Evolutionary conservation across 2,329 filamentous ascomycete genomes (phyloP).

Genomic region (Fusarium ramigenum): DNA sequence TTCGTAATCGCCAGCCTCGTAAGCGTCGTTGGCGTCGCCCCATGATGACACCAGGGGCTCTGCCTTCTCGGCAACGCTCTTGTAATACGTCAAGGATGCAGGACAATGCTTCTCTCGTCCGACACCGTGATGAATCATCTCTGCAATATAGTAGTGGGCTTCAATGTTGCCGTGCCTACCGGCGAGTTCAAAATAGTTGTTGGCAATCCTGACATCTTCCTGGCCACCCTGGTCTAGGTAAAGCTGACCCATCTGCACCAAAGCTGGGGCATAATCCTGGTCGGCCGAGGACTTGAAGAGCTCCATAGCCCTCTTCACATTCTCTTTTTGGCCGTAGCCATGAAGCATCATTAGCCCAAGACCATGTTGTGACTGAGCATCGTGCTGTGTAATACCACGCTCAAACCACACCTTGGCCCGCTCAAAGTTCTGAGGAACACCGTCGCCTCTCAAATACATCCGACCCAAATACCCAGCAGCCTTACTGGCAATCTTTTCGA

Average conservation of each 20-base stretch:
- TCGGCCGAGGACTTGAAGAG: conserved; percentile 83
- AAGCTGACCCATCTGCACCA: conserved; percentile 83
- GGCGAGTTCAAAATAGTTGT: conserved; percentile 88
- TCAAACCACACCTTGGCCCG: conserved; percentile 85
- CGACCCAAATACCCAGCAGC: conserved; percentile 87
- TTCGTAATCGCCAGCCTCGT: conserved; percentile 80
- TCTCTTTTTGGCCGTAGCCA: conserved; percentile 75
- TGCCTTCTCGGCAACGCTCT: conserved; percentile 77
- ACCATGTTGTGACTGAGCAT: conserved; percentile 85
- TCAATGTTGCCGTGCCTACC: conserved; percentile 85
- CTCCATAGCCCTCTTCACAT: conserved; percentile 76
- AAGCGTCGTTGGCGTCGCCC: conserved; percentile 83
- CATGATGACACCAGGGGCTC: conserved; percentile 81
- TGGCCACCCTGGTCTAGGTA: conserved; percentile 83
- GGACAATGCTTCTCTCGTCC: conserved; percentile 82
- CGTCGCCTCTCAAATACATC: conserved; percentile 91
- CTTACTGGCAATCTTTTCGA: conserved; percentile 83
- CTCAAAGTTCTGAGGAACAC: conserved; percentile 79
- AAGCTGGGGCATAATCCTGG: conserved; percentile 80
- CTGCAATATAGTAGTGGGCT: conserved; percentile 90
- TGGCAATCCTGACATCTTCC: conserved; percentile 78
- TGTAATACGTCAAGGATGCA: conserved; percentile 84
- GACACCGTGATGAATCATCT: conserved; percentile 83
- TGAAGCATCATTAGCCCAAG: conserved; percentile 85
- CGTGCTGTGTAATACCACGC: conserved; percentile 77